Conservation (phyloP, 768 basidiomycete species). For the Hericium rajendrae region DNA sequence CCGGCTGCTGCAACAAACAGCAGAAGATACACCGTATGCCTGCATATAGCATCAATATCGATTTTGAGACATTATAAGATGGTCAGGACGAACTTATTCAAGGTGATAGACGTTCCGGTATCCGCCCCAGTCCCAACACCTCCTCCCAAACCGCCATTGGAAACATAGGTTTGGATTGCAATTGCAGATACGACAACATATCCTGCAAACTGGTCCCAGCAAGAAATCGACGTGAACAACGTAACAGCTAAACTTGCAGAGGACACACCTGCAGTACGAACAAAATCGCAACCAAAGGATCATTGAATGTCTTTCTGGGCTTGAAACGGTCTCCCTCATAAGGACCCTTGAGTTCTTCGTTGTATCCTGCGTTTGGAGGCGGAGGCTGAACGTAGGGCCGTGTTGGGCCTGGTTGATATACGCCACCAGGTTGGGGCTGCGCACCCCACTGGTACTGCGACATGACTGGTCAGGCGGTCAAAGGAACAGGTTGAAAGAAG, state of each 20-base stretch:
- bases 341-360: constrained; percentile 31
- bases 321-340: constrained; percentile 57
- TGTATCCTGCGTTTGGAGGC: constrained; percentile 14
- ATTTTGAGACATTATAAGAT: background rate
- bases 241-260: background rate
- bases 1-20: constrained; percentile 64
- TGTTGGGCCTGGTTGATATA: constrained; percentile 17
- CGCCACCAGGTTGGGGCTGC: background rate
- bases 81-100: constrained; percentile 45
- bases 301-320: constrained; percentile 61
- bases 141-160: constrained; percentile 59
- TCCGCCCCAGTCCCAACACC: constrained; percentile 45
- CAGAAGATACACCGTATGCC: constrained; percentile 69
- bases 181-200: constrained; percentile 62
- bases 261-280: constrained; percentile 57
- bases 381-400: constrained; percentile 13
- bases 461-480: background rate
- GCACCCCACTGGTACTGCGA: constrained; percentile 1
- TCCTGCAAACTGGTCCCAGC: constrained; percentile 42
- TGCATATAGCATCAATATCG: constrained; percentile 17
- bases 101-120: constrained; percentile 47
- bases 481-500: background rate
- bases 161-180: constrained; percentile 51
- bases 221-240: background rate
- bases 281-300: constrained; percentile 59